Conservation (phyloP, 2,329 filamentous ascomycete species). For the Samsoniella hepiali region DNA sequence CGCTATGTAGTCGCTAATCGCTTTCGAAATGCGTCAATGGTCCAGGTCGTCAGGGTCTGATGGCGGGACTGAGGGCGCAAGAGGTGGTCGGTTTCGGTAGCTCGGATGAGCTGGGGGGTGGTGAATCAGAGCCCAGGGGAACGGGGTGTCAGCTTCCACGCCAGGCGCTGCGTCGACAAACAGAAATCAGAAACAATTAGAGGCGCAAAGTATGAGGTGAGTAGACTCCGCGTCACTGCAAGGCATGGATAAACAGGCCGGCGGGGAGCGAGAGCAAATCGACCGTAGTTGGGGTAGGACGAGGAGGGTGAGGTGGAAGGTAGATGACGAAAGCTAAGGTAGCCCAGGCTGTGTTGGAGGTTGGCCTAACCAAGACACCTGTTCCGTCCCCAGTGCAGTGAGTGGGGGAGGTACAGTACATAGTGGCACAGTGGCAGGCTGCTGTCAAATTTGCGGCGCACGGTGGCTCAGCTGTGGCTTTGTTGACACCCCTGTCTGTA, state of each 20-base stretch:
- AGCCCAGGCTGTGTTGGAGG: not conserved
- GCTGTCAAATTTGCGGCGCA: not conserved
- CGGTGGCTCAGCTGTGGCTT: slow-evolving; percentile 16
- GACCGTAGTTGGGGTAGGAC: not conserved
- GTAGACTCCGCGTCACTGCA: not conserved
- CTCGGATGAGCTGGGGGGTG: slow-evolving; percentile 7
- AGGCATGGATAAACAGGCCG: not conserved
- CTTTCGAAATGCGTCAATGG: not conserved
- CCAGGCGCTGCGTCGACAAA: not conserved
- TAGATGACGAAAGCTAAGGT: slow-evolving; percentile 18
- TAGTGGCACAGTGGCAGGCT: not conserved
- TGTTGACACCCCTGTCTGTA: not conserved
- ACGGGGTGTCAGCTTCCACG: not conserved
- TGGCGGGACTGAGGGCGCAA: not conserved
- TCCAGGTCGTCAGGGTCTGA: not conserved
- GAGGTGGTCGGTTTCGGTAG: not conserved
- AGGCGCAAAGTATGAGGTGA: not conserved
- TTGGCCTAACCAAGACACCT: slow-evolving; percentile 16
- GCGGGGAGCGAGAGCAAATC: not conserved
- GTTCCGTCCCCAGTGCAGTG: not conserved
- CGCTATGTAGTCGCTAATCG: not conserved
- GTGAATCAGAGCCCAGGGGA: slow-evolving; percentile 2
- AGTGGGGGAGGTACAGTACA: not conserved
- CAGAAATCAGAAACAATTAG: not conserved
- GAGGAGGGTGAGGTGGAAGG: not conserved